Evolutionary conservation across 441 rosid species (phyloP), one percentile per base, ranked within the genome.

Genomic region (Mallotus repandus): DNA sequence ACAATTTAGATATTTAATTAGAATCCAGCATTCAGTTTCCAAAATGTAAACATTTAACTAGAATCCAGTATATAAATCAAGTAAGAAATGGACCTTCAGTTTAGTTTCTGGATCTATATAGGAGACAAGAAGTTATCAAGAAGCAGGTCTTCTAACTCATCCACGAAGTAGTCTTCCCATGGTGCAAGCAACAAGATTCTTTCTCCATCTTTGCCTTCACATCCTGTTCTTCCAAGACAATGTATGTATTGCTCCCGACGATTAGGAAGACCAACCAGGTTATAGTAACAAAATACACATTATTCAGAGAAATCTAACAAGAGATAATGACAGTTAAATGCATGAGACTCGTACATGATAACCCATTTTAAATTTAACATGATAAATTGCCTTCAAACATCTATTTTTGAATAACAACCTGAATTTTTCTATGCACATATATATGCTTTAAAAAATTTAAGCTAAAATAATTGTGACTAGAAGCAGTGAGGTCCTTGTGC

Each of bases 221-320:
- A 88, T 29, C 98, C 98, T 21, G 98, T 96, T 84, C 98, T 93
- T 81, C 94, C 95, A 60, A 96, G 88, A 21, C 97, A 88, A 79
- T 96, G 97, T 74, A 96, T 88, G 70, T 94, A 94, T 73, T 92
- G 95, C 73, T 89, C 98, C 45, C 98, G 84, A 53, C 86, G 89
- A 70, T 84, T 55, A 62, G 99, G 98, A 78, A 91, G 84, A 64
- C 98, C 98, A 18, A 89, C 89, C 99, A 92, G 89, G 25, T 63
- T 73, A 78, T 59, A 60, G 58, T 22, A 4, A 73, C 49, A 74
- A 29, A 66, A 35, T 18, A 59, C 29, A 58, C 18, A 64, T 52
- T 66, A 25, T 35, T 49, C 38, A 7, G 53, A n/a, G 63, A 13
- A 74, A 32, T 64, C 29, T 43, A 53, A 18, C 25, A 52, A 18